phyloP scores from a whole-genome alignment of 345 rosid species.

The Arabis alpina region DNA sequence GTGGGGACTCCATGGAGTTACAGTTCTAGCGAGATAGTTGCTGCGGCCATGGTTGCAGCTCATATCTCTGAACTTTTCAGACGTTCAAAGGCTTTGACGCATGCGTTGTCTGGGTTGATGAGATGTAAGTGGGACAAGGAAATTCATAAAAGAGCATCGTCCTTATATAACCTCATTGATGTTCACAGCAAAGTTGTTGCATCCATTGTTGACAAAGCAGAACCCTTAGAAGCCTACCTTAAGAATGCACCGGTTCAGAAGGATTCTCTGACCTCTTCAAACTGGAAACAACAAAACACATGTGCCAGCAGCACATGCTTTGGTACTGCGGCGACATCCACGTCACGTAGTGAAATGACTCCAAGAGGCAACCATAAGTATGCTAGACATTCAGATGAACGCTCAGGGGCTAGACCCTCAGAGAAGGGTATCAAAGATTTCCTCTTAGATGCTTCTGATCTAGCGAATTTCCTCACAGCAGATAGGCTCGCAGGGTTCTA shows the following conservation, averaged over 20 bases:
- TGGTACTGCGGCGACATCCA: constrained; percentile 53
- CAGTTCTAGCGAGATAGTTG: constrained; percentile 94
- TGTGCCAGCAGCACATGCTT: constrained; percentile 44
- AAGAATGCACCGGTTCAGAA: constrained; percentile 68
- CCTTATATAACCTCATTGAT: constrained; percentile 88
- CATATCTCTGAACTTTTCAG: constrained; percentile 92
- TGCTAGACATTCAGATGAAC: constrained; percentile 53
- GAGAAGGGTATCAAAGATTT: constrained; percentile 66
- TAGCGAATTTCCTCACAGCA: constrained; percentile 91
- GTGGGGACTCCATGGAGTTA: constrained; percentile 94
- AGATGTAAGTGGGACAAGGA: constrained; percentile 92
- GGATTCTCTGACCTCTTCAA: constrained; percentile 50
- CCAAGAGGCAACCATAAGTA: constrained; percentile 50
- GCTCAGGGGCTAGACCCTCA: constrained; percentile 53
- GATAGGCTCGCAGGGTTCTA: constrained; percentile 88
- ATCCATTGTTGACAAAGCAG: constrained; percentile 90
- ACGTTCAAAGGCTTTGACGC: constrained; percentile 89
- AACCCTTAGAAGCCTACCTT: constrained; percentile 80
- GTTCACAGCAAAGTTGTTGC: constrained; percentile 95
- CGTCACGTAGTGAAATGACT: constrained; percentile 48
- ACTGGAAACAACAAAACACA: constrained; percentile 53
- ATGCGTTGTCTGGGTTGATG: constrained; percentile 80
- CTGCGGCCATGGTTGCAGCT: constrained; percentile 99
- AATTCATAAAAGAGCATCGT: constrained; percentile 78
- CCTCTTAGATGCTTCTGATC: constrained; percentile 89